Conservation (phyloP, 2,329 filamentous ascomycete species). For the Aspergillus piperis region DNA sequence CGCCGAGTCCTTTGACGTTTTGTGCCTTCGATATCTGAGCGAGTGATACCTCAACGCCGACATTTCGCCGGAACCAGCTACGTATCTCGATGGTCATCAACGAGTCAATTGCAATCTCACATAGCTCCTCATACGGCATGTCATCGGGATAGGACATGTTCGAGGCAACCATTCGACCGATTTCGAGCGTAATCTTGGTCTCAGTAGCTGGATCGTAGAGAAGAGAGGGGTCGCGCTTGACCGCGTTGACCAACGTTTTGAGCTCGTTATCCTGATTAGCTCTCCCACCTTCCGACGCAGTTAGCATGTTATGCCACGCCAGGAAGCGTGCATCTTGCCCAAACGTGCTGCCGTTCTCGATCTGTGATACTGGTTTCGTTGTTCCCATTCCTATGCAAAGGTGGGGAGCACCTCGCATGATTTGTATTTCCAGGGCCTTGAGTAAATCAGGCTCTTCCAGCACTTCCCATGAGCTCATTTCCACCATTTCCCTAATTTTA, state of each 20-base stretch:
- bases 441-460: neutral
- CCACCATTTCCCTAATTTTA: too few relatives aligned
- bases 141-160: conserved; percentile 13
- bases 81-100: conserved; percentile 34
- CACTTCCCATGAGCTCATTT: too few relatives aligned
- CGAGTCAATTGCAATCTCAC: conserved; percentile 28
- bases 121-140: conserved; percentile 25
- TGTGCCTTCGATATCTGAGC: conserved; percentile 53
- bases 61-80: conserved; percentile 27
- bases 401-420: too few relatives aligned
- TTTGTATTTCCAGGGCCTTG: neutral
- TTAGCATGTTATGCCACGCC: too few relatives aligned
- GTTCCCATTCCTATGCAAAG: too few relatives aligned
- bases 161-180: conserved; percentile 15
- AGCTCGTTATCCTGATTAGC: neutral
- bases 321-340: too few relatives aligned
- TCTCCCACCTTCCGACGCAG: too few relatives aligned
- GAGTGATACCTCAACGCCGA: conserved; percentile 45
- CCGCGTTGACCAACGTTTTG: neutral
- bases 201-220: conserved; percentile 13
- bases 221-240: conserved; percentile 10
- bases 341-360: too few relatives aligned
- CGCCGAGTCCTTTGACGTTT: conserved; percentile 18
- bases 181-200: conserved; percentile 9
- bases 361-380: too few relatives aligned